Base-by-base conservation (phyloP, 345 rosid genomes). In the Litchi chinensis region DNA sequence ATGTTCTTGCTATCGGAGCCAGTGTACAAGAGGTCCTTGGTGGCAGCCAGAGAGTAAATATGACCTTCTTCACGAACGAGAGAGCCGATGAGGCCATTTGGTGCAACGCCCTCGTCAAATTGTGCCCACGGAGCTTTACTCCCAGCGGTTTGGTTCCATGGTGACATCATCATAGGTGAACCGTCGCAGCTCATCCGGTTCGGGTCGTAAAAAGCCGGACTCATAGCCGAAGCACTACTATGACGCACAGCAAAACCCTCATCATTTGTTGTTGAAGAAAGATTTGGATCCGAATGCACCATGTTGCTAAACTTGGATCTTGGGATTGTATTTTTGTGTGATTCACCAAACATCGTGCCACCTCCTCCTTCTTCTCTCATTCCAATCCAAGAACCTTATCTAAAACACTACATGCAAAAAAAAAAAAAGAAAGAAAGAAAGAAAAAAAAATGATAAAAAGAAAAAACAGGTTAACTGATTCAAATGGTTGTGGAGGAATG, bases 1-100 rank as follows among this genome's bases (percentile, higher is more conserved):
- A 95, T 93, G 86, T 93, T 95, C 85, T 95, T 95, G 86, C 97
- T 91, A 78, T 93, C 99, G 3, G 99, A 93, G 62, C 99, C 99
- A 0, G 99, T 95, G 83, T 93, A 95, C 44, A 95, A 91, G 50
- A 95, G 92, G 79, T 95, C 96, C 63, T 89, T 93, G 6, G 87
- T 77, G 50, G 98, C 93, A 10, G 98, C 99, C 57, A 95, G 77
- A 68, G 99, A 95, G 83, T 95, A 95, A 41, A 95, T 92, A 60
- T 95, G 98, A 13, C 98, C 98, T 81, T 95, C 98, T 82, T 95
- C 98, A 2, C 98, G 94, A 26, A 89, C 88, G 32, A 95, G 87
- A 3, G 99, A 95, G 2, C 99, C 99, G 66, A 93, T 91, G 60
- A 95, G 92, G 8, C 85, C 88, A 75, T 92, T 91, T 46, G 87